Conservation (phyloP, 192 early-diverging fungal species). For the Coemansia sp. region DNA sequence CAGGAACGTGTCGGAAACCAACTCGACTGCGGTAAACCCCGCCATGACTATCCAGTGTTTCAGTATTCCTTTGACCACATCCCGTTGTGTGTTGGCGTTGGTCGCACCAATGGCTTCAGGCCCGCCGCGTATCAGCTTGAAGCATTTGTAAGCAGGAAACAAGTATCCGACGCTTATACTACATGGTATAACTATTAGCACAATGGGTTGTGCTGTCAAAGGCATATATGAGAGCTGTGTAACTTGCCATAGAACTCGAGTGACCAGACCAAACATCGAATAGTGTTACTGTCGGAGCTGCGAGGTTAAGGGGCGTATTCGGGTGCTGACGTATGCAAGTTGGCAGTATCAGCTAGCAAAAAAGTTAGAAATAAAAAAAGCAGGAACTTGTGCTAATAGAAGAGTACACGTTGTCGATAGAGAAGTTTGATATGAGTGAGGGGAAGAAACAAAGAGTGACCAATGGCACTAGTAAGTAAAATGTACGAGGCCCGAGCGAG, state of each 20-base stretch:
- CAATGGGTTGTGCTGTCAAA: not conserved
- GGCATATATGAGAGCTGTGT: too few relatives aligned
- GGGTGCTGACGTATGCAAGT: not conserved
- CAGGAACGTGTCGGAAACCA: slow-evolving; percentile 52
- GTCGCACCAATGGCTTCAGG: slow-evolving; percentile 36
- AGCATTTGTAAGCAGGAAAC: slow-evolving; percentile 52
- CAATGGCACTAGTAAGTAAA: not conserved
- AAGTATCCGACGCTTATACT: slow-evolving; percentile 47
- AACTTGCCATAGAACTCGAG: slow-evolving; percentile 47
- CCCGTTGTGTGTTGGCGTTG: slow-evolving; percentile 16
- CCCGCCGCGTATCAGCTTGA: slow-evolving; percentile 48
- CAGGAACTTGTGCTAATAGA: not conserved
- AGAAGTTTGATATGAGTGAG: not conserved
- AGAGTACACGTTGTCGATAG: not conserved
- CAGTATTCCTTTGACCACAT: slow-evolving; percentile 46
- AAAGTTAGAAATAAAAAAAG: not conserved
- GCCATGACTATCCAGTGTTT: slow-evolving; percentile 58
- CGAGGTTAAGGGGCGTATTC: not conserved
- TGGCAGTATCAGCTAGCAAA: not conserved
- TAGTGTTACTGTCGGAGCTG: not conserved
- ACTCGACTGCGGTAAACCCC: slow-evolving; percentile 47
- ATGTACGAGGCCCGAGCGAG: not conserved
- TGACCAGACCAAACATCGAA: slow-evolving; percentile 43
- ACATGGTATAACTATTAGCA: slow-evolving; percentile 9
- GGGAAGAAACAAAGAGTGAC: not conserved